Base-by-base conservation (phyloP, 495 filamentous ascomycete species). In the Trichocladium uniseriatum region DNA sequence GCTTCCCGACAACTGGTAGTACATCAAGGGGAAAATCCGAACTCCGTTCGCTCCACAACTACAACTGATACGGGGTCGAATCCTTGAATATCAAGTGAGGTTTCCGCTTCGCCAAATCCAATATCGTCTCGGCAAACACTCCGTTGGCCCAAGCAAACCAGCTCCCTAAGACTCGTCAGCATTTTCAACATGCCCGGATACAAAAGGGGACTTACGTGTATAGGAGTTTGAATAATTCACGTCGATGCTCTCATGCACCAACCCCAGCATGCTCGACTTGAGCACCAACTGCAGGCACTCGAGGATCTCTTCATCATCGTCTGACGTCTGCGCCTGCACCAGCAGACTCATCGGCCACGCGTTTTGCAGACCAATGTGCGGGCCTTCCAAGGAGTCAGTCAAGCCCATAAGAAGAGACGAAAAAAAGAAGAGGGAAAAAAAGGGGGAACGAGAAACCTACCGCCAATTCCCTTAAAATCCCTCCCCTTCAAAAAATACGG, bases 71-170 rank as follows among this genome's bases (percentile, higher is more conserved):
- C 35, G 72, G 68, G 43, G 50, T 54, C 15, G 67, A 62, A n/a
- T 74, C 78, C 51, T 78, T 82, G 64, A 99, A 96, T 36, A 99
- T 79, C 51, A 99, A 61, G 67, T 92, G 76, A 13, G 94, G 92
- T 65, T 88, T 88, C 65, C 91, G 71, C 58, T 79, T 78, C 0
- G 89, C 92, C 44, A 97, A 60, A 68, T 96, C 86, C 22, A 99
- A 68, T 42, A 99, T 86, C 5, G 90, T 94, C 70, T 94, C 86
- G 11, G 91, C 86, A 67, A 94, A 97, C 27, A 99, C 88, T 0
- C 87, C 90, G 57, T 97, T 97, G 15, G 92, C 92, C 92, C 91
- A 97, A 11, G 92, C 87, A 64, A 98, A 97, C 92, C 92, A 98
- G 49, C 83, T 84, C 45, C 86, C 79, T 83, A 37, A 21, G n/a